A percentile compares a stretch with the other conserved stretches of the same genome.
phyloP scores from a whole-genome alignment of 31 red algal genomes.

The Endocladia muricata region DNA sequence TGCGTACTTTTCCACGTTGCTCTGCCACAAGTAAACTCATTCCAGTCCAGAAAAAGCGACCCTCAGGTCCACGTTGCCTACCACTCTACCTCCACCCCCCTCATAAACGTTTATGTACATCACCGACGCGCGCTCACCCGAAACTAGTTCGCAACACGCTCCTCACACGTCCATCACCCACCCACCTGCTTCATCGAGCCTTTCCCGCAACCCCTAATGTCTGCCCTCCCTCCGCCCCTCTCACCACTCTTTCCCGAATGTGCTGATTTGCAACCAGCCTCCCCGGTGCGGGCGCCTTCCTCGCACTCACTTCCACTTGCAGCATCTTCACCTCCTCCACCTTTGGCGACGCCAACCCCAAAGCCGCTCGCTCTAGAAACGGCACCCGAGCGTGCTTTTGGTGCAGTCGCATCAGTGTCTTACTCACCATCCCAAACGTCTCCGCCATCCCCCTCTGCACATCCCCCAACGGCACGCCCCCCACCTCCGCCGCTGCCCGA shows the following conservation, averaged over 20 bases:
- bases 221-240: too few species aligned
- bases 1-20: too few species aligned
- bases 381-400: slow-evolving; percentile 12
- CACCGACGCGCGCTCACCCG: too few species aligned
- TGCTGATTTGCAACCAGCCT: not conserved
- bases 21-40: too few species aligned
- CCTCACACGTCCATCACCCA: too few species aligned
- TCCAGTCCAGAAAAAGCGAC: too few species aligned
- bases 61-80: too few species aligned
- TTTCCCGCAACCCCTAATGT: too few species aligned
- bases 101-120: too few species aligned
- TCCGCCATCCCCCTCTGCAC: slow-evolving; percentile 32
- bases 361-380: slow-evolving; percentile 34
- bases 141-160: too few species aligned
- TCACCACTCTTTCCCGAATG: not conserved
- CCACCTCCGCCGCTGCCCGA: slow-evolving; percentile 23
- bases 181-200: too few species aligned
- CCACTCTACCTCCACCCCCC: too few species aligned
- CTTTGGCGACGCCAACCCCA: slow-evolving; percentile 18
- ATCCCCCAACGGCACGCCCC: slow-evolving; percentile 8
- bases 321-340: slow-evolving; percentile 31
- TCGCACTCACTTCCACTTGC: slow-evolving; percentile 30
- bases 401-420: slow-evolving; percentile 25
- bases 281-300: not conserved
- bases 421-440: slow-evolving; percentile 39